Conservation (phyloP, 2,329 filamentous ascomycete genomes). For the Phaeosphaeriaceae sp. region DNA sequence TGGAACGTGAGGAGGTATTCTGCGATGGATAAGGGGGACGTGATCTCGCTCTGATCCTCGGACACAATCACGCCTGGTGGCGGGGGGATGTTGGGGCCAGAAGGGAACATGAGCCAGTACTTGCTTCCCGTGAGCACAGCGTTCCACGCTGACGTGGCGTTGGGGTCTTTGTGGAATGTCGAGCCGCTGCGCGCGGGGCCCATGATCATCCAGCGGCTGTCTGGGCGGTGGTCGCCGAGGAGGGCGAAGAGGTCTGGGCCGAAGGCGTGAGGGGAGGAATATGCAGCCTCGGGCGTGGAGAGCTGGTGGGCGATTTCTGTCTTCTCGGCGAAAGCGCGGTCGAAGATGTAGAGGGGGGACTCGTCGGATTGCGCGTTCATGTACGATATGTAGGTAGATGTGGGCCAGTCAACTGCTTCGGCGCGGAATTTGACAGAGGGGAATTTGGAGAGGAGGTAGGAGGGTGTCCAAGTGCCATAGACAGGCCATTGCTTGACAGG, state of each 20-base stretch:
- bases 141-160: conserved; percentile 87
- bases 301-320: conserved; percentile 70
- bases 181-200: conserved; percentile 87
- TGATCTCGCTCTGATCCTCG: conserved; percentile 89
- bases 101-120: conserved; percentile 99
- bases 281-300: conserved; percentile 63
- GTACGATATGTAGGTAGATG: conserved; percentile 81
- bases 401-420: conserved; percentile 91
- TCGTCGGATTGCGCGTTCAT: conserved; percentile 83
- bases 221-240: conserved; percentile 78
- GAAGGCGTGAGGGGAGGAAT: conserved; percentile 85
- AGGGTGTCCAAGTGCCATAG: conserved; percentile 74
- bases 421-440: conserved; percentile 77
- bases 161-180: conserved; percentile 88
- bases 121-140: conserved; percentile 88
- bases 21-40: conserved; percentile 91
- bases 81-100: conserved; percentile 64
- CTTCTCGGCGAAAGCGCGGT: conserved; percentile 84
- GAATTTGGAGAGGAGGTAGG: conserved; percentile 70
- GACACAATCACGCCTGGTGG: conserved; percentile 93
- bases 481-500: conserved; percentile 85
- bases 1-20: conserved; percentile 95
- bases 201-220: conserved; percentile 91
- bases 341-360: conserved; percentile 91
- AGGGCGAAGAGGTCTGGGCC: conserved; percentile 85